phyloP scores from a whole-genome alignment of 2,329 filamentous ascomycete species.

The Penicillium sp. region DNA sequence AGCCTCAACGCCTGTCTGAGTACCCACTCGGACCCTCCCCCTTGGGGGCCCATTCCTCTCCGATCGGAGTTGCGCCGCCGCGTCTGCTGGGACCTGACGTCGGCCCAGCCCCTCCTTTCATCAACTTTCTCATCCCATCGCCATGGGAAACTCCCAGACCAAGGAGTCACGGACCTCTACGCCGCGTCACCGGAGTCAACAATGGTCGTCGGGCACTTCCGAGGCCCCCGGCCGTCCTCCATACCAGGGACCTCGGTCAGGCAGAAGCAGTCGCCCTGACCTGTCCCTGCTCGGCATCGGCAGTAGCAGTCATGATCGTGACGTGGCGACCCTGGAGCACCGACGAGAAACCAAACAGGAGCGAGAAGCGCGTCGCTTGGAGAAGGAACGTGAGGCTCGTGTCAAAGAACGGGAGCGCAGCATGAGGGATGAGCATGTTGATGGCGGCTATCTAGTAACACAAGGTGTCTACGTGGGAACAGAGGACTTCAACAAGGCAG shows the following conservation, averaged over 20 bases:
- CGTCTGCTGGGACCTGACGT: conserved; percentile 6
- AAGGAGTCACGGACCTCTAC: conserved; percentile 47
- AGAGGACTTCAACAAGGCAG: conserved; percentile 89
- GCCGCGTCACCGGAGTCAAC: conserved; percentile 35
- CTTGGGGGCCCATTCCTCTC: conserved; percentile 16
- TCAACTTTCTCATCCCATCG: conserved; percentile 9
- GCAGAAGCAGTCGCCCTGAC: conserved; percentile 61
- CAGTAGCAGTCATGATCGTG: conserved; percentile 51
- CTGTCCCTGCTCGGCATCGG: conserved; percentile 63
- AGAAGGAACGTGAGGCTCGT: conserved; percentile 76
- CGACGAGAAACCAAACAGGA: conserved; percentile 90
- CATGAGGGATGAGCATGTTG: conserved; percentile 87
- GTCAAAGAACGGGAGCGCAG: conserved; percentile 87
- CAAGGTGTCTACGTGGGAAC: conserved; percentile 88
- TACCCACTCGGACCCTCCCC: conserved; percentile 9
- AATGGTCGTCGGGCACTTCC: conserved; percentile 34
- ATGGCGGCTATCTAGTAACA: conserved; percentile 93
- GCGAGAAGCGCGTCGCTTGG: conserved; percentile 80
- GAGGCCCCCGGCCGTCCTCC: conserved; percentile 35
- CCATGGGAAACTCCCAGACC: conserved; percentile 53
- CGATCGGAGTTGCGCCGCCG: conserved; percentile 17
- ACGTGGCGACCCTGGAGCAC: conserved; percentile 56
- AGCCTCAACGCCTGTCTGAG: background rate
- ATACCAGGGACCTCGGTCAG: conserved; percentile 47
- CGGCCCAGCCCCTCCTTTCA: conserved; percentile 6